Conservation (phyloP, 441 rosid genomes). For the Adansonia gregorii region DNA sequence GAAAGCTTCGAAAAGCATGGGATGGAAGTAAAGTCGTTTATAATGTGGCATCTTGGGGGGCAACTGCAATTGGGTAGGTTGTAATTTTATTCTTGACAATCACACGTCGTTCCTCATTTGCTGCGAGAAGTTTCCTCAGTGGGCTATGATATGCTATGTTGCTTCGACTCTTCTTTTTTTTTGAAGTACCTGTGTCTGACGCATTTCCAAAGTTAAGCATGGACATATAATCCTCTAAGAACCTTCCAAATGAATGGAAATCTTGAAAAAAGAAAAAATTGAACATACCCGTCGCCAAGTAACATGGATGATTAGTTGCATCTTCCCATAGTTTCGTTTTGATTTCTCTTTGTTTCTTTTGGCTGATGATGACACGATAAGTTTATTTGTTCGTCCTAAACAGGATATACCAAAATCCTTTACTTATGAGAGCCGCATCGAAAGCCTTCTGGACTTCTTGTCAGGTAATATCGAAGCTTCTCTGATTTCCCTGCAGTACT, state of each 20-base stretch:
- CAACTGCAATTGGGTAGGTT: slow-evolving; percentile 85
- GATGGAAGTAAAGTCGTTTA: slow-evolving; percentile 94
- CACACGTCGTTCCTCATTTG: background rate
- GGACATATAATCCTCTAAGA: background rate
- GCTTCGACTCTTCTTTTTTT: background rate
- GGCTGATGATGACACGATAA: background rate
- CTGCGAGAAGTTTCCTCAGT: background rate
- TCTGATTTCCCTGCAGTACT: slow-evolving; percentile 40
- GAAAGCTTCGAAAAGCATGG: slow-evolving; percentile 95
- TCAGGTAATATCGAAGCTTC: slow-evolving; percentile 81
- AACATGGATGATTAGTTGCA: background rate
- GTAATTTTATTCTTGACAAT: background rate
- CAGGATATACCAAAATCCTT: slow-evolving; percentile 94
- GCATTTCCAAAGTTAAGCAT: background rate
- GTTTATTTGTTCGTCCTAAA: background rate
- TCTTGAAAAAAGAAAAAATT: too few relatives aligned
- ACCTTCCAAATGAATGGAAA: background rate
- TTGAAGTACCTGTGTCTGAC: background rate
- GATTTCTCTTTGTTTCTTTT: background rate
- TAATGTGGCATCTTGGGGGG: slow-evolving; percentile 97
- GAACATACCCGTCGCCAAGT: background rate
- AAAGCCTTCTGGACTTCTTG: slow-evolving; percentile 93
- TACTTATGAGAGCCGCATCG: slow-evolving; percentile 66
- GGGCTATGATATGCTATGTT: background rate
- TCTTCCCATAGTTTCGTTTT: background rate